Conservation (phyloP, 148 eudicot species). For the Nepenthes mirabilis region DNA sequence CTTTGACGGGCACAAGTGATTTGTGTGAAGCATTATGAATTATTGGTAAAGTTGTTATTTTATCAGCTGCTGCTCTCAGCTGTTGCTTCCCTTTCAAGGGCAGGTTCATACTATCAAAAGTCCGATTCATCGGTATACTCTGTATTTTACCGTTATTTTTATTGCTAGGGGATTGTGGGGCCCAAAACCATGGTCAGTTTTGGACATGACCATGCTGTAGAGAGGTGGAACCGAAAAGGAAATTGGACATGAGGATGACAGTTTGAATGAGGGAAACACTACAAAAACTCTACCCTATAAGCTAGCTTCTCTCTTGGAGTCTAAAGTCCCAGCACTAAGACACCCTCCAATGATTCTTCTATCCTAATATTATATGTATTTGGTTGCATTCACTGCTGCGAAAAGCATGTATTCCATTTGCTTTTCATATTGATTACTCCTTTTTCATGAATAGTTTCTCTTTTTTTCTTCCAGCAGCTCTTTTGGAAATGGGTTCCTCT, state of each 20-base stretch:
- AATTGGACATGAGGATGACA: slow-evolving; percentile 16
- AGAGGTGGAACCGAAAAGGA: slow-evolving; percentile 1
- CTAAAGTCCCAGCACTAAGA: slow-evolving; percentile 18
- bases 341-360: neutral
- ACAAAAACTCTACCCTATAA: slow-evolving; percentile 9
- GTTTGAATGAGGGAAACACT: slow-evolving; percentile 19
- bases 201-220: neutral
- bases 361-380: neutral
- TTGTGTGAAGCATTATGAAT: too few species aligned
- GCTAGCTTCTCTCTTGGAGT: slow-evolving; percentile 13
- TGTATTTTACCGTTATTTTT: neutral
- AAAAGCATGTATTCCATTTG: neutral
- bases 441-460: neutral
- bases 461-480: slow-evolving; percentile 1
- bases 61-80: too few species aligned
- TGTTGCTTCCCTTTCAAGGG: neutral
- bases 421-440: neutral
- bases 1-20: too few species aligned
- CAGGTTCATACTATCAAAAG: neutral
- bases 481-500: neutral
- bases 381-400: neutral
- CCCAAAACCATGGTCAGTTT: slow-evolving; percentile 1
- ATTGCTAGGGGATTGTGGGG: slow-evolving; percentile 9
- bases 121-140: neutral
- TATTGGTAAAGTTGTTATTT: too few species aligned